Conservation (phyloP, 345 rosid species). For the Eucalyptus coolabah region DNA sequence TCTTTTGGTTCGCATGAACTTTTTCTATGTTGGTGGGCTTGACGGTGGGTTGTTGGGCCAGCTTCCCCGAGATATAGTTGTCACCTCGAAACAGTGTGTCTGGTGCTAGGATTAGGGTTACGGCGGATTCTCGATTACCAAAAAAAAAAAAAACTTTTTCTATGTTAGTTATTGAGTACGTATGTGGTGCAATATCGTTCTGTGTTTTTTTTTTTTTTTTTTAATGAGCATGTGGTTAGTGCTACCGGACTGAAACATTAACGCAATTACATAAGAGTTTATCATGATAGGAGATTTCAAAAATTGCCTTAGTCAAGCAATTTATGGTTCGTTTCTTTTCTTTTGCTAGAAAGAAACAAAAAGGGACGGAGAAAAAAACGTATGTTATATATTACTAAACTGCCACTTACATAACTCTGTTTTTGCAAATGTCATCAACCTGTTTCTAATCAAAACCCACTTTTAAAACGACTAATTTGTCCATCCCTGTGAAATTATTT, state of each 20-base stretch:
- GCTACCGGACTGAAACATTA: not conserved
- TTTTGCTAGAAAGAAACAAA: not conserved
- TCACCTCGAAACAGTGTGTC: accelerated
- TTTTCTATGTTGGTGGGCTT: not conserved
- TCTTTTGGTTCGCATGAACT: not conserved
- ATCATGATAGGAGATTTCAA: not conserved
- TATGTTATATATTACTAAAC: not conserved
- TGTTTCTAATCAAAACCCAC: not conserved
- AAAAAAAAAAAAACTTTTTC: too few species aligned
- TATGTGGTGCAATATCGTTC: not conserved
- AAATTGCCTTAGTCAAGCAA: not conserved
- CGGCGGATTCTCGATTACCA: accelerated
- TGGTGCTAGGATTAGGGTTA: accelerated
- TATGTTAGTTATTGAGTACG: not conserved
- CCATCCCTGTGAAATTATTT: not conserved
- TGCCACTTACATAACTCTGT: not conserved
- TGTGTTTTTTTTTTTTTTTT: not conserved
- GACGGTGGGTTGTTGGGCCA: accelerated
- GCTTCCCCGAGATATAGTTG: accelerated
- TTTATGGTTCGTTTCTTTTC: not conserved
- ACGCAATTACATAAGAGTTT: not conserved
- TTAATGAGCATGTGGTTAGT: not conserved
- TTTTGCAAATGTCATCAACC: not conserved
- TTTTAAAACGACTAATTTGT: not conserved
- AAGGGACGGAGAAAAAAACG: not conserved